Evolutionary conservation across 768 basidiomycete species (phyloP).

Genomic region (Xerocomellus dryophilus): DNA sequence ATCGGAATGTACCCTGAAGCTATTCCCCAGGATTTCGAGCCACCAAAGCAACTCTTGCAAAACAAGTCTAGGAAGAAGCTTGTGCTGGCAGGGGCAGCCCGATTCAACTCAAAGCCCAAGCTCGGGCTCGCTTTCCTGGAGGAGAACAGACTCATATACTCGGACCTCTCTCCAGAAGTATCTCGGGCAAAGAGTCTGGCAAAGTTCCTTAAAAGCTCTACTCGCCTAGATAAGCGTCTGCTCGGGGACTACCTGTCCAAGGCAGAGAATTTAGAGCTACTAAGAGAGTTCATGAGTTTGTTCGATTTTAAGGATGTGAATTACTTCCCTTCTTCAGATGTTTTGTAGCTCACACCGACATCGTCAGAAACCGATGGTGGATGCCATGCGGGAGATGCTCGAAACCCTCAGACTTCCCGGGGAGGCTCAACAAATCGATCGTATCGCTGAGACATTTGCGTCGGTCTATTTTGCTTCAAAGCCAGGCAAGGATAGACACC

Average conservation of each 20-base stretch:
- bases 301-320: constrained; percentile 88
- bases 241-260: constrained; percentile 91
- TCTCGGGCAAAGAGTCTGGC: constrained; percentile 72
- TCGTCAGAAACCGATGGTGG: constrained; percentile 84
- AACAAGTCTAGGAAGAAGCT: constrained; percentile 85
- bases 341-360: constrained; percentile 1
- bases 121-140: constrained; percentile 86
- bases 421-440: constrained; percentile 88
- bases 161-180: constrained; percentile 53
- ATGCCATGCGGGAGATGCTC: constrained; percentile 92
- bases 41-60: constrained; percentile 55
- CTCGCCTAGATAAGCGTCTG: constrained; percentile 86
- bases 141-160: constrained; percentile 85
- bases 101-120: constrained; percentile 94
- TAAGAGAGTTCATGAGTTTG: constrained; percentile 82
- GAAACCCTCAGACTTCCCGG: constrained; percentile 94
- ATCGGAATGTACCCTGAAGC: not conserved
- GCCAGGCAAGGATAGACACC: constrained; percentile 51
- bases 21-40: constrained; percentile 47
- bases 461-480: constrained; percentile 81
- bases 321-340: constrained; percentile 4
- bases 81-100: constrained; percentile 75
- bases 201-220: constrained; percentile 78
- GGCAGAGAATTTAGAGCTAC: constrained; percentile 79
- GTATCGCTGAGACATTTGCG: constrained; percentile 95